Evolutionary conservation across 177 flowering plant species (phyloP), one percentile per base, ranked within the genome.

Genomic region (Telopea speciosissima): DNA sequence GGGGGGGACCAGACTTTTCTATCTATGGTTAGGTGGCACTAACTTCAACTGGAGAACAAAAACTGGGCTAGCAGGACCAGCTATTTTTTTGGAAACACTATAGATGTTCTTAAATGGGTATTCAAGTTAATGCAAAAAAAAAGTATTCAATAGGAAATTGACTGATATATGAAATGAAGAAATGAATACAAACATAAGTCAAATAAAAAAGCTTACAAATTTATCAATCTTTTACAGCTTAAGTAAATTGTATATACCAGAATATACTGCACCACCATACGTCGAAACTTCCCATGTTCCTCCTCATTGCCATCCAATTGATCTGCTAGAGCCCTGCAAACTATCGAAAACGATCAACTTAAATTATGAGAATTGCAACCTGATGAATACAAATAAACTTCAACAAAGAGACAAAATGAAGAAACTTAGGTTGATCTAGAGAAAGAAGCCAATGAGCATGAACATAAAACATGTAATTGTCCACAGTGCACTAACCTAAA

Each of bases 291-390:
- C 65, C 69, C 70, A 77, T 93, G 88, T 72, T 87, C 87, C 44
- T 91, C 95, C 81, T 89, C 92, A 78, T 83, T 79, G 63, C 97
- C 95, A 78, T 91, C 95, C 81, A 93, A 76, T 73, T 91, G 98
- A 84, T 91, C 98, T 42, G 96, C 93, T 60, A 93, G 73, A 64
- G 87, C 89, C 85, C 98, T 93, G 86, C 72, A 71, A 70, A 66
- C 56, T 23, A 77, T 31, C 60, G 68, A 36, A 63, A 63, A 64
- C 21, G 16, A 74, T 40, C 63, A 71, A 36, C 63, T 44, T 58
- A 36, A 70, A 49, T 6, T 26, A 24, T 22, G n/a, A 60, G 19
- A 69, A 62, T 42, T 36, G 13, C 54, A 31, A 24, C 0, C 8
- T 17, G 26, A 25, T 5, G 31, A 8, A 63, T 0, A 63, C 19